Conservation (phyloP, 768 basidiomycete species). For the Hygrophorus pudorinus region DNA sequence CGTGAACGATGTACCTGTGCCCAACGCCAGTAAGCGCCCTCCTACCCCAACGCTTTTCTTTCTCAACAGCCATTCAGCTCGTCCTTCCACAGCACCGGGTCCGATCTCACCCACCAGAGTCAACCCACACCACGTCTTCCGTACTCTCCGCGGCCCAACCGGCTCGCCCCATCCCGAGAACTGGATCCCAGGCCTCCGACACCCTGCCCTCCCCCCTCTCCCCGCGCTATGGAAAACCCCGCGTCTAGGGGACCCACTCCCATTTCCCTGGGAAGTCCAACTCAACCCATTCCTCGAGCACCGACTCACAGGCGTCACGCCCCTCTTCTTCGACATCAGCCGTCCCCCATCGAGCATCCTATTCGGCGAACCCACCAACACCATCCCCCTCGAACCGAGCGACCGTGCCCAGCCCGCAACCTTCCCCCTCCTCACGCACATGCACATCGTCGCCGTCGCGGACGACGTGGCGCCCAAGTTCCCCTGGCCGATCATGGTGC, state of each 20-base stretch:
- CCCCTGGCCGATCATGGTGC: conserved; percentile 47
- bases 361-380: conserved; percentile 19
- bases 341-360: conserved; percentile 15
- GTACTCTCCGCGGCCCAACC: conserved; percentile 20
- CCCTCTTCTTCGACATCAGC: conserved; percentile 41
- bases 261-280: conserved; percentile 40
- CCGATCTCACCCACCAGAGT: conserved; percentile 13
- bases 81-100: conserved; percentile 14
- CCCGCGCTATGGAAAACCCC: conserved; percentile 35
- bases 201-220: conserved; percentile 42
- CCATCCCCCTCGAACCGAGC: conserved; percentile 21
- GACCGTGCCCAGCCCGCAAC: conserved; percentile 55
- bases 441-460: conserved; percentile 45
- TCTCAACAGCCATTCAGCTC: background rate
- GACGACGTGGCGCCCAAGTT: conserved; percentile 39
- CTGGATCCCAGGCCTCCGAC: conserved; percentile 38
- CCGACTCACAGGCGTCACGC: conserved; percentile 26
- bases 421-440: conserved; percentile 44
- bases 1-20: conserved; percentile 27
- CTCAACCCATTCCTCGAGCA: conserved; percentile 51
- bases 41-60: background rate
- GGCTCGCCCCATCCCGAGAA: conserved; percentile 30
- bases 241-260: conserved; percentile 24
- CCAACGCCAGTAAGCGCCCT: conserved; percentile 33
- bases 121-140: conserved; percentile 24